Conservation (phyloP, 352 stramenopile genomes). For the Phytophthora ohioensis region DNA sequence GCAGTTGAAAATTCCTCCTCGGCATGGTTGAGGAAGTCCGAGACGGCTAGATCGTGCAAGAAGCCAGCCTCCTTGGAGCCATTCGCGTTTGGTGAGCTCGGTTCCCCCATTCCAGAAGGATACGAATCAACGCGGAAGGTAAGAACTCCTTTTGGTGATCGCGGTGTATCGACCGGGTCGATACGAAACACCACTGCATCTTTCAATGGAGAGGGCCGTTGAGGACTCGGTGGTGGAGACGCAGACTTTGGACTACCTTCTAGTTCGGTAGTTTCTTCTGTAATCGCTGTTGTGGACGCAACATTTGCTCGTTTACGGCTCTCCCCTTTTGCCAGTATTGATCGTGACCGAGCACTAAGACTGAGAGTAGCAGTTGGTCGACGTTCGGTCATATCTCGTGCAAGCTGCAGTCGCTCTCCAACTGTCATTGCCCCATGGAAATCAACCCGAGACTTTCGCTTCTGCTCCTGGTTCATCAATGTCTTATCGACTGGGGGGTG, state of each 20-base stretch:
- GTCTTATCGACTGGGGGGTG: conserved; percentile 65
- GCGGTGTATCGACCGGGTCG: conserved; percentile 39
- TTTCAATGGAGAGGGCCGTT: conserved; percentile 37
- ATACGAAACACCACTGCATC: conserved; percentile 56
- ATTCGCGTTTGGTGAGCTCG: conserved; percentile 4
- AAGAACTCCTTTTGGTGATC: conserved; percentile 33
- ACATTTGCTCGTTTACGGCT: conserved; percentile 29
- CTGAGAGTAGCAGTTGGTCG: conserved; percentile 27
- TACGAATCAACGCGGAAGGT: conserved; percentile 35
- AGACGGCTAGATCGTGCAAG: conserved; percentile 68
- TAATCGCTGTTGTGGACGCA: background rate
- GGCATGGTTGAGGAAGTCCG: conserved; percentile 75
- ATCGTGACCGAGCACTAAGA: conserved; percentile 34
- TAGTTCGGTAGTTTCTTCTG: conserved; percentile 1
- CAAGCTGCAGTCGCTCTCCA: conserved; percentile 64
- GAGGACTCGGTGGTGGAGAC: conserved; percentile 26
- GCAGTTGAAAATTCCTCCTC: conserved; percentile 83
- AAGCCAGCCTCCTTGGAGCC: conserved; percentile 60
- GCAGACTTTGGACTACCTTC: background rate
- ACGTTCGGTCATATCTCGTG: conserved; percentile 55
- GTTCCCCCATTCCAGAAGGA: conserved; percentile 4
- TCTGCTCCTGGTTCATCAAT: conserved; percentile 65
- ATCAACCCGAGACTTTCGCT: conserved; percentile 64
- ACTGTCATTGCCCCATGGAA: conserved; percentile 79
- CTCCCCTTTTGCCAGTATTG: conserved; percentile 31